These are phyloP conservation scores for Hibiscus mutabilis DNA, from an alignment of 345 rosid species.

Conservation along the genomic window DNA sequence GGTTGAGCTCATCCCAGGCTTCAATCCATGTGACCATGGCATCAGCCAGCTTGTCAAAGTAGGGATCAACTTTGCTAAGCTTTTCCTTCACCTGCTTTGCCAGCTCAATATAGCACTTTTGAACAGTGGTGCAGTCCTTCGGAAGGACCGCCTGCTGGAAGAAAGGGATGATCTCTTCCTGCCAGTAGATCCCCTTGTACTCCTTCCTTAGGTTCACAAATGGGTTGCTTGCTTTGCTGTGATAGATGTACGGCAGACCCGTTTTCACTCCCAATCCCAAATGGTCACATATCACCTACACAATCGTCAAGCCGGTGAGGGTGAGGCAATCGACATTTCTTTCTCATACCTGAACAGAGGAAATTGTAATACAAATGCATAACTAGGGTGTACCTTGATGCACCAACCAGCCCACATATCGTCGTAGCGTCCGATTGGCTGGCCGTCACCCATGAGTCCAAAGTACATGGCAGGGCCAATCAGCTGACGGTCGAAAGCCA, in stretches of 20 bases:
- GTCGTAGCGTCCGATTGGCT: constrained; percentile 90
- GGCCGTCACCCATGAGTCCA: constrained; percentile 98
- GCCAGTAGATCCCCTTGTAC: constrained; percentile 33
- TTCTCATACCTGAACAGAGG: too few species aligned
- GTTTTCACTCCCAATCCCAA: constrained; percentile 25
- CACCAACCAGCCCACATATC: constrained; percentile 99
- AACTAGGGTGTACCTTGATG: constrained; percentile 1
- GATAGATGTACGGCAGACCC: constrained; percentile 30
- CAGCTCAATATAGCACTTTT: constrained; percentile 27
- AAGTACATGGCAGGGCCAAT: constrained; percentile 99
- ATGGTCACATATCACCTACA: constrained; percentile 31
- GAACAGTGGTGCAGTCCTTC: constrained; percentile 28
- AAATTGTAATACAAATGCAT: neutral
- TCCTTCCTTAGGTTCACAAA: constrained; percentile 33
- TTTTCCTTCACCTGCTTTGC: constrained; percentile 28
- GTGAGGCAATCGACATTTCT: neutral
- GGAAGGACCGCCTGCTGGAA: constrained; percentile 26
- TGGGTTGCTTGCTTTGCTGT: constrained; percentile 33
- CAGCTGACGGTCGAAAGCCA: constrained; percentile 79
- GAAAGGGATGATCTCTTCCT: constrained; percentile 34
- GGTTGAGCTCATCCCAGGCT: constrained; percentile 31
- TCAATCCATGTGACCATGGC: constrained; percentile 38
- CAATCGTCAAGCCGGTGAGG: neutral
- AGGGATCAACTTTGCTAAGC: constrained; percentile 22
- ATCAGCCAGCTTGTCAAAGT: constrained; percentile 29